Base-by-base conservation (phyloP, 2,329 filamentous ascomycete species). In the Colletotrichum shisoi region DNA sequence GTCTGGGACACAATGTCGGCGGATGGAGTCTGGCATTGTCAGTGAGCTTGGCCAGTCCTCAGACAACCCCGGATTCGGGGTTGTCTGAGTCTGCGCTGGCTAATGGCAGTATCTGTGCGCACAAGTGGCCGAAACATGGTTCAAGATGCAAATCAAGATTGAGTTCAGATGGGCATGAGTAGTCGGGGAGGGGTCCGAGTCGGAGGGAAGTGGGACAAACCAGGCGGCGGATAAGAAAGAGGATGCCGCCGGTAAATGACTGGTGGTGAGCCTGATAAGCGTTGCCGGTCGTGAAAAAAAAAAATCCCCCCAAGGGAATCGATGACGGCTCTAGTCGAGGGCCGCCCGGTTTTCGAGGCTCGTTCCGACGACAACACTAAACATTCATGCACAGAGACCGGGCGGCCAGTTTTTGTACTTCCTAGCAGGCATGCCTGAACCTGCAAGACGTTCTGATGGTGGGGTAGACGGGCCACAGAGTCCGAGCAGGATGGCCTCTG, bases 91-190 rank as follows among this genome's bases (percentile, higher is more conserved):
- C 15, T 63, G 61, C 27, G 62, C 42, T 63, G 57, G 46, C 34
- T 54, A 34, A 49, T 37, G 46, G 42, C 54, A 45, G 54, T 54
- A 59, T 59, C 64, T 59, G 61, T 67, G 64, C 64, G n/a, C n/a
- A n/a, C n/a, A n/a, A 59, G 49, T 44, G 61, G 46, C 40, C 61
- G 64, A 59, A 64, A 67, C 61, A 64, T 45, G 60, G 54, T 54
- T 64, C 34, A 27, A 58, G 42, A 64, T 67, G 61, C 64, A 67
- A 67, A 34, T 59, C 37, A 54, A 67, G 64, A 59, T 64, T 56
- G 62, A 56, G 48, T 64, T 67, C 62, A 57, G 61, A 67, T 45
- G 42, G 61, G 49, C 54, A 64, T 56, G 17, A 34, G 31, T 34
- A 8, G 49, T 59, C 54, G 64, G 60, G 40, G 49, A 62, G 61